These are phyloP conservation scores for Ciborinia camelliae DNA, from an alignment of 2,329 filamentous ascomycete species.

Conservation along the genomic window DNA sequence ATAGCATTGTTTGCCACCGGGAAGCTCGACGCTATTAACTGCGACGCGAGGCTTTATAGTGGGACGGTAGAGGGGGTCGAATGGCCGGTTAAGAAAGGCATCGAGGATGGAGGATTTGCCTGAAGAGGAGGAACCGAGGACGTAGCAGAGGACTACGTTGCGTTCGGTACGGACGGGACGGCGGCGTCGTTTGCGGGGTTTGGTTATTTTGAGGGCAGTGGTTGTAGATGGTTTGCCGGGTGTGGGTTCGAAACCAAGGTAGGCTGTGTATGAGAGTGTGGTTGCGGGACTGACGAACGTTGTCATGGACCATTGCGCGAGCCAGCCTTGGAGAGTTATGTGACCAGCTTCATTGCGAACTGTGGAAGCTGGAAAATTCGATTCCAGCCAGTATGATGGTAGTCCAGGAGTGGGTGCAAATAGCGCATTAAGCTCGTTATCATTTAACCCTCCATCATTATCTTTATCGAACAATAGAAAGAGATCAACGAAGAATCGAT, in stretches of 20 bases:
- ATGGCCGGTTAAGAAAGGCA: slow-evolving; percentile 85
- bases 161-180: slow-evolving; percentile 83
- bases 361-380: slow-evolving; percentile 86
- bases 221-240: slow-evolving; percentile 76
- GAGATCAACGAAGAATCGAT: slow-evolving; percentile 95
- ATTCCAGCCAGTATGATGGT: slow-evolving; percentile 81
- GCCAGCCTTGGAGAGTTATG: slow-evolving; percentile 94
- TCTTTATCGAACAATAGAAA: slow-evolving; percentile 96
- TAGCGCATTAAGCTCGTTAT: slow-evolving; percentile 76
- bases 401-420: slow-evolving; percentile 92
- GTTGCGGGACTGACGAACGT: slow-evolving; percentile 95
- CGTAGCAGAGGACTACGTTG: slow-evolving; percentile 91
- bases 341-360: slow-evolving; percentile 93
- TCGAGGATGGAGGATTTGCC: slow-evolving; percentile 91
- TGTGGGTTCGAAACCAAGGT: slow-evolving; percentile 85
- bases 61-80: slow-evolving; percentile 78
- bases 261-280: slow-evolving; percentile 91
- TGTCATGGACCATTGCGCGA: slow-evolving; percentile 99
- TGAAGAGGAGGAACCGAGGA: slow-evolving; percentile 78
- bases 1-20: slow-evolving; percentile 95
- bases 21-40: slow-evolving; percentile 94
- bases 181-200: slow-evolving; percentile 79
- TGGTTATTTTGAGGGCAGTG: slow-evolving; percentile 86
- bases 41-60: slow-evolving; percentile 93
- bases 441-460: slow-evolving; percentile 90